Evolutionary conservation across 257 asterid species (phyloP).

Genomic region (Plantago elongata): DNA sequence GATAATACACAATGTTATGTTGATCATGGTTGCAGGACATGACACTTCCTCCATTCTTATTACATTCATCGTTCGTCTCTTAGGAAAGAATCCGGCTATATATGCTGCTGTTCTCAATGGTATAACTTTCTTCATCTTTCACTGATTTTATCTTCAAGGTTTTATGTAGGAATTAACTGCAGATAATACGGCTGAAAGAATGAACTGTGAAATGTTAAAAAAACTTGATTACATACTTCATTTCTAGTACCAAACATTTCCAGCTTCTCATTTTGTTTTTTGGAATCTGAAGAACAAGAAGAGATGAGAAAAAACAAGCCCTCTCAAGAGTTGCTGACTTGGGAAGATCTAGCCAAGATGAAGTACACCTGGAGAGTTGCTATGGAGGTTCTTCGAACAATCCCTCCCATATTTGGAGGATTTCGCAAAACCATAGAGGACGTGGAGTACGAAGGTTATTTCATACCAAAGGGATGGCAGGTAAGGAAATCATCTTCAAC

Average conservation of each 20-base stretch:
- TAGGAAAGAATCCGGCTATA: constrained; percentile 41
- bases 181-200: no score
- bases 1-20: constrained; percentile 54
- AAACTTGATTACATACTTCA: background rate
- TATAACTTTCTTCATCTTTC: constrained; percentile 12
- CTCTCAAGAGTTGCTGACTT: constrained; percentile 36
- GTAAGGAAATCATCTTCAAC: constrained; percentile 31
- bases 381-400: constrained; percentile 53
- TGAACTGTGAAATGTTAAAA: background rate
- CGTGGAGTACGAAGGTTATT: constrained; percentile 51
- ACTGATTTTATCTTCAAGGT: background rate
- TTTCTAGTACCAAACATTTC: background rate
- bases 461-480: constrained; percentile 79
- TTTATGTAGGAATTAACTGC: background rate
- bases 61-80: constrained; percentile 46
- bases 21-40: constrained; percentile 62
- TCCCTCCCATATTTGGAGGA: constrained; percentile 68
- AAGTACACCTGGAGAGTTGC: constrained; percentile 75
- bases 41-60: constrained; percentile 64
- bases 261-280: background rate
- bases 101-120: constrained; percentile 58
- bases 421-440: constrained; percentile 53
- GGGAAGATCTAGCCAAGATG: constrained; percentile 77
- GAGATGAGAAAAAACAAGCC: constrained; percentile 41
- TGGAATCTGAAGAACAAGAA: constrained; percentile 46